phyloP scores from a whole-genome alignment of 805 yeast species.

The Hanseniaspora lachancei region DNA sequence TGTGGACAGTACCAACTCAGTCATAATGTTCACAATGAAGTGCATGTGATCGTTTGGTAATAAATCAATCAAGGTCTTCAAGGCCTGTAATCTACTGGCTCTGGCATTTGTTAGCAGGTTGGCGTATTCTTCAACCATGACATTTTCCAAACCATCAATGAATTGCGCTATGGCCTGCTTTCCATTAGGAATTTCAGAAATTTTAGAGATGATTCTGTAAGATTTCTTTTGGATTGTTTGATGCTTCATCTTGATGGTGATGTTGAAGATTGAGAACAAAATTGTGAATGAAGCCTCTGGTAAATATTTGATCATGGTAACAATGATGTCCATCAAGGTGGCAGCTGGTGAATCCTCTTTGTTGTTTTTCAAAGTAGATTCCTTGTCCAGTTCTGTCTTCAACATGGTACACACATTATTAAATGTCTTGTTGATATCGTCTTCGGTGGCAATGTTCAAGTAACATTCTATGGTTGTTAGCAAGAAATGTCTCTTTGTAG shows the following conservation, averaged over 20 bases:
- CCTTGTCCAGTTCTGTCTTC: constrained; percentile 59
- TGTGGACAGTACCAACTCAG: constrained; percentile 81
- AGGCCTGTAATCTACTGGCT: constrained; percentile 61
- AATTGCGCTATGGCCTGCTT: constrained; percentile 38
- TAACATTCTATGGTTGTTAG: constrained; percentile 77
- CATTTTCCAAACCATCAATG: constrained; percentile 44
- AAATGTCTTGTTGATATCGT: constrained; percentile 63
- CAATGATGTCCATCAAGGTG: constrained; percentile 84
- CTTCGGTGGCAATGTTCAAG: constrained; percentile 51
- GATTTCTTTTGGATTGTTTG: constrained; percentile 78
- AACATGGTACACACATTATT: constrained; percentile 72
- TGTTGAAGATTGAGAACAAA: constrained; percentile 61
- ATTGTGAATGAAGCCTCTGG: constrained; percentile 61
- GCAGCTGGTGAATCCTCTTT: constrained; percentile 45
- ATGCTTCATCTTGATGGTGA: constrained; percentile 46
- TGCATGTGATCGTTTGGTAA: constrained; percentile 54
- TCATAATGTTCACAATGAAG: constrained; percentile 68
- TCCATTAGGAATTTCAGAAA: constrained; percentile 61
- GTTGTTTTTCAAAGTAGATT: constrained; percentile 26
- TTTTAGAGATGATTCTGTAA: constrained; percentile 59
- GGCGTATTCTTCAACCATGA: constrained; percentile 45
- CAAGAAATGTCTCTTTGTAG: constrained; percentile 71
- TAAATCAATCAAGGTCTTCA: constrained; percentile 44
- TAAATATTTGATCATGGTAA: constrained; percentile 73
- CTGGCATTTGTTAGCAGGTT: constrained; percentile 60